A percentile compares a stretch with the other conserved stretches of the same genome.
These are phyloP conservation scores for Tillandsia leiboldiana DNA, from an alignment of 176 grass and related monocot genomes.

Conservation along the genomic window DNA sequence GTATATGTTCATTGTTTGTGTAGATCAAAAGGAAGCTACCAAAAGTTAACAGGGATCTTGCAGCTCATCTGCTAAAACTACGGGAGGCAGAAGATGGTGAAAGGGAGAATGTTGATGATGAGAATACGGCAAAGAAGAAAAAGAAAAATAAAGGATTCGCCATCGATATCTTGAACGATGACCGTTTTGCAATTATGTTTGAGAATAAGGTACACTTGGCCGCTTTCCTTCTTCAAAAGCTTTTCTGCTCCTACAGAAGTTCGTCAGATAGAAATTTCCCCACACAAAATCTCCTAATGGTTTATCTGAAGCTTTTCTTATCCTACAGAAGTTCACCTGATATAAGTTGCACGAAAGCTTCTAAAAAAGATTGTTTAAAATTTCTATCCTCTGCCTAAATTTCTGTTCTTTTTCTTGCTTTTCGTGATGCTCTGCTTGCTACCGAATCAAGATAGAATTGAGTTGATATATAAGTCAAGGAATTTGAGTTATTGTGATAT, in stretches of 20 bases:
- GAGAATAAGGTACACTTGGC: slow-evolving; percentile 38
- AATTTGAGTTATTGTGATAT: no score
- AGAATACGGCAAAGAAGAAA: slow-evolving; percentile 37
- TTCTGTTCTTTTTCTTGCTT: no score
- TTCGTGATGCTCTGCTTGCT: no score
- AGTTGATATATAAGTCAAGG: no score
- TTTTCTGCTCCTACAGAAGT: neutral
- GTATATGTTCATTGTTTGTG: slow-evolving; percentile 11
- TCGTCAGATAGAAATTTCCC: no score
- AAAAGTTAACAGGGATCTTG: slow-evolving; percentile 68
- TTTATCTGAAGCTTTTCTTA: neutral
- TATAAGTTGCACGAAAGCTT: no score
- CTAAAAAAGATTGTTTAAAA: no score
- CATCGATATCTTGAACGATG: slow-evolving; percentile 40
- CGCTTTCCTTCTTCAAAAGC: neutral
- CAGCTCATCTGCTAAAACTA: slow-evolving; percentile 29
- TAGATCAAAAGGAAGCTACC: slow-evolving; percentile 56
- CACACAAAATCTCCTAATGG: neutral
- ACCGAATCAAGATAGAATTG: no score
- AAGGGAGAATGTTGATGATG: slow-evolving; percentile 43
- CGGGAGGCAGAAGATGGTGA: slow-evolving; percentile 50
- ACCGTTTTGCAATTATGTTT: slow-evolving; percentile 58
- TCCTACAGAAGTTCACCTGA: no score
- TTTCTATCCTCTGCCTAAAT: no score
- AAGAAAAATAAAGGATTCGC: slow-evolving; percentile 34